A percentile compares a stretch with the other conserved stretches of the same genome.
Evolutionary conservation across 306 rosid species (phyloP).

Genomic region (Medicago ruthenica): DNA sequence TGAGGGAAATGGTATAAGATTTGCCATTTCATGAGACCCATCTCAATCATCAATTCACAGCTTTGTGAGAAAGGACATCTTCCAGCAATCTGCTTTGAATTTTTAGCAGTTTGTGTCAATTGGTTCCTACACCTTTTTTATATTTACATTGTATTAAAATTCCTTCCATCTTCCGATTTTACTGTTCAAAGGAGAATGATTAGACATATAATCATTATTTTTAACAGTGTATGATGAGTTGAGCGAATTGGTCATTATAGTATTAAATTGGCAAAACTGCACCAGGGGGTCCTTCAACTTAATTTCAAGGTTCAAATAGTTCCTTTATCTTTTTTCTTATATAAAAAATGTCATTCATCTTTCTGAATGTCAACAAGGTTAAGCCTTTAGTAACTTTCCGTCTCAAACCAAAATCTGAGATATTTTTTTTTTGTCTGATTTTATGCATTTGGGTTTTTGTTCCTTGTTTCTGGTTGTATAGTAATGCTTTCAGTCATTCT

Average conservation of each 20-base stretch:
- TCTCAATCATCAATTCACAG: constrained; percentile 44
- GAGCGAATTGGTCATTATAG: not conserved
- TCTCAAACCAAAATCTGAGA: not conserved
- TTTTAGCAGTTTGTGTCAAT: constrained; percentile 40
- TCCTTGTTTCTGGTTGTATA: not conserved
- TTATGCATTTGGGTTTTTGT: not conserved
- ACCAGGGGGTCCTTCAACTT: not conserved
- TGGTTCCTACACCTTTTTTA: constrained; percentile 38
- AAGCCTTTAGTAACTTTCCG: not conserved
- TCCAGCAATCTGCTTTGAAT: constrained; percentile 39
- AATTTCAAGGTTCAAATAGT: not conserved
- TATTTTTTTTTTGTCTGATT: not conserved
- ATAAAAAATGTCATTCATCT: no score
- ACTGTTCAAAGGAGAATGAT: not conserved
- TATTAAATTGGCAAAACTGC: not conserved
- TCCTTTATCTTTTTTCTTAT: no score
- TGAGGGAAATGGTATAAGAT: constrained; percentile 47
- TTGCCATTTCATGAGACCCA: constrained; percentile 51
- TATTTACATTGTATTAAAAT: not conserved
- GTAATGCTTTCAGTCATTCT: not conserved
- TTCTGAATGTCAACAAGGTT: not conserved
- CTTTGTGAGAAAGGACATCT: constrained; percentile 40
- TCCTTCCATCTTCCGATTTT: not conserved
- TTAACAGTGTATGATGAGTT: not conserved
- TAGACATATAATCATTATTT: not conserved